These are phyloP conservation scores for Clavaria fumosa DNA, from an alignment of 768 basidiomycete genomes.

Conservation along the genomic window DNA sequence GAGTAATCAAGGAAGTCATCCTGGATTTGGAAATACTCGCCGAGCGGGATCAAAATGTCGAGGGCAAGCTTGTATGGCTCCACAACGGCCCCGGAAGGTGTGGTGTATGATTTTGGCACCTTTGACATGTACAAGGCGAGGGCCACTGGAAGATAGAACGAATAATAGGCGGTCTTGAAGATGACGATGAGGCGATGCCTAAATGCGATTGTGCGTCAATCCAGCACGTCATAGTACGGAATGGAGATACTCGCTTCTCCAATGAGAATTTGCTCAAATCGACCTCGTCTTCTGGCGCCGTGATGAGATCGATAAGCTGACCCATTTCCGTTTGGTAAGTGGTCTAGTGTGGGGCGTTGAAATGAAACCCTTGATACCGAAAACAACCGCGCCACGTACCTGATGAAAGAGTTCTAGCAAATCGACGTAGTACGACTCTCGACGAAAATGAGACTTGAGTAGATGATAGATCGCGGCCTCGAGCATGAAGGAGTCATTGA, in stretches of 20 bases:
- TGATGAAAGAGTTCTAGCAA: slow-evolving; percentile 88
- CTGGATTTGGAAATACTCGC: slow-evolving; percentile 98
- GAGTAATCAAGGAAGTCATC: slow-evolving; percentile 95
- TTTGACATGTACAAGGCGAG: slow-evolving; percentile 73
- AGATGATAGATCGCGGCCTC: slow-evolving; percentile 87
- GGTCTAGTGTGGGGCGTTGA: slow-evolving; percentile 16
- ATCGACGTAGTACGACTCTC: slow-evolving; percentile 72
- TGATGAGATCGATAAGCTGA: slow-evolving; percentile 90
- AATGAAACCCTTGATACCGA: background rate
- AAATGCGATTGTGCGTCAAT: slow-evolving; percentile 4
- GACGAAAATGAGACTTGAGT: slow-evolving; percentile 74
- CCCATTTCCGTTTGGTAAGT: slow-evolving; percentile 92
- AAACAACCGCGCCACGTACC: slow-evolving; percentile 1
- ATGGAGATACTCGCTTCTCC: slow-evolving; percentile 38
- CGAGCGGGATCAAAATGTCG: slow-evolving; percentile 77
- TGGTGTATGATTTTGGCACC: slow-evolving; percentile 36
- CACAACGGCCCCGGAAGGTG: slow-evolving; percentile 17
- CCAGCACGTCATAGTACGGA: background rate
- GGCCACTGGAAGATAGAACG: slow-evolving; percentile 96
- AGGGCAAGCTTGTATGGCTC: slow-evolving; percentile 60
- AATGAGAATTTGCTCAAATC: slow-evolving; percentile 83
- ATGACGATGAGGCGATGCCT: slow-evolving; percentile 88
- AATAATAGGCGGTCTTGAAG: slow-evolving; percentile 97
- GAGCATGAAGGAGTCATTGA: slow-evolving; percentile 96
- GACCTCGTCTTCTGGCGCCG: slow-evolving; percentile 80